phyloP scores from a whole-genome alignment of 305 asterid species.

The Fraxinus sp. region DNA sequence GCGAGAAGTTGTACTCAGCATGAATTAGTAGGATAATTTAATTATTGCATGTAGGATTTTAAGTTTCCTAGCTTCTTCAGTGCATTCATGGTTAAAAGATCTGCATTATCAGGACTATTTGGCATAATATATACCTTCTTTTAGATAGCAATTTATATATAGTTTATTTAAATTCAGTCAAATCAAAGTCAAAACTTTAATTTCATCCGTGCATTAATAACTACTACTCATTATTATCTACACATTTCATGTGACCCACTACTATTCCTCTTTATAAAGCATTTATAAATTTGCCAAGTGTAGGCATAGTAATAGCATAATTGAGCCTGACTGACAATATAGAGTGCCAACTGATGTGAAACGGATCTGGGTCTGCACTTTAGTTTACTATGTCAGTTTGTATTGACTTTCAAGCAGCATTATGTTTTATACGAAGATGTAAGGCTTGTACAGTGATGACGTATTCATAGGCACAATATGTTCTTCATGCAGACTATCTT shows the following conservation, averaged over 20 bases:
- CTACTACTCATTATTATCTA: background rate
- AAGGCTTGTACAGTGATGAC: background rate
- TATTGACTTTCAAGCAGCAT: background rate
- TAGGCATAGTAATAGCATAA: background rate
- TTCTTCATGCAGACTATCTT: conserved; percentile 62
- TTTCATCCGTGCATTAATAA: background rate
- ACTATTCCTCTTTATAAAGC: background rate
- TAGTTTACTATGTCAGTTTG: background rate
- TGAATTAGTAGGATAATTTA: background rate
- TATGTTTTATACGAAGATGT: background rate
- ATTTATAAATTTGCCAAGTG: background rate
- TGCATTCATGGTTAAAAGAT: background rate
- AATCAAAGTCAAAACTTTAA: background rate
- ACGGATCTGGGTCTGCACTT: background rate
- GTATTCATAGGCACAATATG: background rate
- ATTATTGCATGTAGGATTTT: background rate
- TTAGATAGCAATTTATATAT: background rate
- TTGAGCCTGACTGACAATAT: background rate
- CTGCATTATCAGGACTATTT: background rate
- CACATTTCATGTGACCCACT: background rate
- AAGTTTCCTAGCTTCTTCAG: background rate
- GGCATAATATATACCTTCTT: background rate
- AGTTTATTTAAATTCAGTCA: background rate
- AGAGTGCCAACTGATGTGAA: background rate
- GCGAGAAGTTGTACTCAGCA: background rate